Evolutionary conservation across 768 basidiomycete species (phyloP), one percentile per base, ranked within the genome.

Genomic region (Lentinula aciculospora): DNA sequence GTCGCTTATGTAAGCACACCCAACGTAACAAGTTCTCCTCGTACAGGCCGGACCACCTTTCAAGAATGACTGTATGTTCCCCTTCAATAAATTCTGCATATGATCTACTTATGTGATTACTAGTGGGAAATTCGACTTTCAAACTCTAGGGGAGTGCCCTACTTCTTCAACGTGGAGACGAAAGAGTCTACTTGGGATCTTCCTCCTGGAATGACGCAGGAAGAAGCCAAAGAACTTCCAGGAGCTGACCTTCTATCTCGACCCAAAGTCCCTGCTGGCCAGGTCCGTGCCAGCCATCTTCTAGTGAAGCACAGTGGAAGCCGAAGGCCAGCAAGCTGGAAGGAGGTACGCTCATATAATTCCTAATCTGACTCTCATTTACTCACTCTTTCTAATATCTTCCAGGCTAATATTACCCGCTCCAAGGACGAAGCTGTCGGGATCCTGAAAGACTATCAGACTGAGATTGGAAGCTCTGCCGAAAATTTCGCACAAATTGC

Each of bases 231-330:
- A 1, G 53, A 72, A 3, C 79, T 97, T 9, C 85, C 90, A 2
- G 92, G 92, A 0, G 89, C 88, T 17, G 67, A 83, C 40, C 73
- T 83, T 66, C 79, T 80, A 57, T 70, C 55, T 32, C 65, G 57
- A 31, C 60, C 58, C 40, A 58, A 50, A 60, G 65, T 64, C 12
- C 68, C 66, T 28, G 65, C 76, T 17, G 78, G 74, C 19, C 79
- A 89, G 71, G 92, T 97, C 37, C 83, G 93, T 50, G 96, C 94
- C n/a, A 94, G 92, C 67, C 97, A 99, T 76, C 76, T 99, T 60
- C 74, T 99, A 58, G 87, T 98, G 61, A 99, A 99, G 74, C 95
- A 98, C 72, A 77, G 75, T 50, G 88, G 79, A 4, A 92, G 90
- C 68, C 74, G 90, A 59, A 78, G 89, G 27, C 85, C 90, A 32